Evolutionary conservation across 495 filamentous ascomycete genomes (phyloP), one percentile per base, ranked within the genome.

Genomic region (Emericellopsis terricola): DNA sequence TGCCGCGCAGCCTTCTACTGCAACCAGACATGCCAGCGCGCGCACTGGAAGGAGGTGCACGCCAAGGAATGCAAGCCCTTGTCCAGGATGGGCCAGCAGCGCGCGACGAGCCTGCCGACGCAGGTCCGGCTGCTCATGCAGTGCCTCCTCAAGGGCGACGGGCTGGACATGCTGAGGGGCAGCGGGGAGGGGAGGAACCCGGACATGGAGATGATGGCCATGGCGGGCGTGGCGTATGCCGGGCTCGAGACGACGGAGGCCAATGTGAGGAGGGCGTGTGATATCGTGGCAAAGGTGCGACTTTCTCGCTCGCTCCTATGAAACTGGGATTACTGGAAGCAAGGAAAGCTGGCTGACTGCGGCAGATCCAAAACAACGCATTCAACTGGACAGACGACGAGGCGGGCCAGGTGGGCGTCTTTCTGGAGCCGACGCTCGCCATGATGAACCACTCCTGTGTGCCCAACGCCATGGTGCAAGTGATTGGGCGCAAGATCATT

Each of bases 1-100:
- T 78, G 73, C 50, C 52, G 51, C 19, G 49, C 50, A 2, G 51
- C 51, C 5, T 45, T 53, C 15, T 78, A 76, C 51, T 78, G 73
- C 48, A 52, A 52, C 29, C 19, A 41, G 1, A 35, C 42, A 8
- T 78, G 73, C 41, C 73, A 78, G 48, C 59, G 57, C 26, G 43
- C 53, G 4, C 61, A 72, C 50, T 78, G 72, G 71, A 56, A 50
- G 29, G 38, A 29, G 0, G 51, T 50, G 5, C 72, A 76, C 46
- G 62, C 64, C 33, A 37, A 38, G 19, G 65, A 68, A 45, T 76
- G 71, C 46, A 47, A 49, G n/a, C 49, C 61, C 27, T 52, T 61
- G 31, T 33, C 32, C 32, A 49, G 52, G 6, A 15, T 55, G 14
- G 39, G 42, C 3, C 36, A 39, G 10, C 31, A 31, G 15, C 38